Evolutionary conservation across 306 rosid species (phyloP), one percentile per base, ranked within the genome.

Genomic region (Vigna hirtella): DNA sequence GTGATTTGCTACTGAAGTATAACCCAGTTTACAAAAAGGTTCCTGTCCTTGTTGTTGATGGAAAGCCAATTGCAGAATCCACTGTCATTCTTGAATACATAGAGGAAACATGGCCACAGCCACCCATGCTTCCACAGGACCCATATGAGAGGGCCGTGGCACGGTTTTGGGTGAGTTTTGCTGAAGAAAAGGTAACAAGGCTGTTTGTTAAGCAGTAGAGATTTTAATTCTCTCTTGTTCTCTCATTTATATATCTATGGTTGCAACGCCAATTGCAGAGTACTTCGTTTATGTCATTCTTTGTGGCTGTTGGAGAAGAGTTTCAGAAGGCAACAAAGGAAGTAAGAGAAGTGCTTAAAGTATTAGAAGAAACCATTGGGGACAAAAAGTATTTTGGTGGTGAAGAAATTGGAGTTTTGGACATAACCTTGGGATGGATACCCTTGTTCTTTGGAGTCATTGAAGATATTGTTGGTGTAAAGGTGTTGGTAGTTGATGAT

Each of bases 281-380:
- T 17, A 22, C 22, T 66, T 22, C 72, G 1, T 30, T 66, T 43
- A 43, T 43, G 72, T 66, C 55, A 13, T 66, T 66, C 72, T 66
- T 66, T 66, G 72, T 66, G 38, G 24, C 36, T 20, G 72, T 66
- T 66, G 72, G 72, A 66, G 72, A 66, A 43, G 72, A 66, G 38
- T 43, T 66, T 66, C 38, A 66, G 72, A 66, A 66, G 38, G 72
- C 55, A 20, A 20, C 18, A 43, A 42, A 22, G 11, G 72, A 66
- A 43, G 72, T 66, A 11, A 22, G 55, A 66, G 55, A 66, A 22
- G 55, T 43, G 38, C 72, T 66, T 11, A 66, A 66, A 43, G 6
- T 18, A 22, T 22, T 66, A 22, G 72, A 66, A 22, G 72, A 66
- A 20, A 66, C 36, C 55, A 43, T 66, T 20, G 72, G 55, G 13